Base-by-base conservation (phyloP, 1,284 basidiomycete genomes). In the Schizopora paradoxa region DNA sequence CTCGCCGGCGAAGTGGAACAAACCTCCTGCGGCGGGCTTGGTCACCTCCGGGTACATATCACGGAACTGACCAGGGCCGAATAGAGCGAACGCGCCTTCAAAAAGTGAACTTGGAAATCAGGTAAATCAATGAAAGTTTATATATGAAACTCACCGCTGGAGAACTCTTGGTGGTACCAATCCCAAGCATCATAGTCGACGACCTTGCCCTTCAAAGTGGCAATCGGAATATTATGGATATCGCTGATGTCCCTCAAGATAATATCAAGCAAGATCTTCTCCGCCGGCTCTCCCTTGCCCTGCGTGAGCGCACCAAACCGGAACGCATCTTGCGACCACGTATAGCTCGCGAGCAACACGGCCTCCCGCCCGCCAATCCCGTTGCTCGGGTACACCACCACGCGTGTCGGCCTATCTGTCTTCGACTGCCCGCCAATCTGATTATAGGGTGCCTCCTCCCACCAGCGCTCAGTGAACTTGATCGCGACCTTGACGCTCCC, bases 311-410 rank as follows among this genome's bases (percentile, higher is more conserved):
- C 19, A 14, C 46, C 43, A 8, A 48, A 13, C 14, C 46, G 25
- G 13, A n/a, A 14, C 2, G 46, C 42, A 25, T 48, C 46, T 18
- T 45, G 19, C 10, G 46, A 47, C 46, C 46, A 48, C 16, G 43
- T 32, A 23, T 48, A 48, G 21, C 46, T 48, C 14, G 43, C 46
- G 16, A 48, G 46, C 8, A 48, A 33, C 7, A 29, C 23, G 10
- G 14, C 13, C 5, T 16, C 22, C 22, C 25, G 21, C 10, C 13
- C 43, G 5, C 18, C 28, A 14, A n/a, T 21, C 10, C 13, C 45
- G 43, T 21, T 47, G 8, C 44, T 47, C 3, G 46, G 46, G 23
- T 48, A 48, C n/a, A 48, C 46, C 13, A 47, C 22, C 10, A 43
- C 47, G 21, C 46, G 45, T 10, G 47, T 8, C 19, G 46, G 46